Base-by-base conservation (phyloP, 2,329 filamentous ascomycete species). In the Phymatotrichopsis omnivora region DNA sequence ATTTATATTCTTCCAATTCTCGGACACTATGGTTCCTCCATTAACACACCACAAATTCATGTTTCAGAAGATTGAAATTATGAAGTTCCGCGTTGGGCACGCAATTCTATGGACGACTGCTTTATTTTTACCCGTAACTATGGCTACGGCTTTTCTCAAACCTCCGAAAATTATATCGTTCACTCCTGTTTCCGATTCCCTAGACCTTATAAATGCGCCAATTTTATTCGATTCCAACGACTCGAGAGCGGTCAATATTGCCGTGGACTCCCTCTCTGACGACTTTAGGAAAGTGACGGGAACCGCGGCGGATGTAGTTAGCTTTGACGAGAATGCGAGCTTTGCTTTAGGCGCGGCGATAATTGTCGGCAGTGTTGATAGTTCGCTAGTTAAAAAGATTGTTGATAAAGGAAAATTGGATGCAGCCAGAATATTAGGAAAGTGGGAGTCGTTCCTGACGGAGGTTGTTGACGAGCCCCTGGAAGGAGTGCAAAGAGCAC, bases 371-470 rank as follows among this genome's bases (percentile, higher is more conserved):
- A 83, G 78, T 0, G 67, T 84, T 34, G 76, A 75, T 4, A 72
- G 75, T 51, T 82, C 78, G 0, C 57, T 79, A 27, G 76, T 84
- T 39, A 72, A 80, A 56, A 60, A 62, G 6, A 65, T 84, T 37
- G 64, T 80, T 16, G 58, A 66, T 2, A 66, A 65, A 2, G 69
- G 70, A 2, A 72, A 74, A 52, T 61, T 85, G n/a, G 70, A 83
- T 45, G 68, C 74, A 1, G 68, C 67, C 5, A 62, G 64, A 0
- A 70, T 80, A 20, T 57, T 72, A 43, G 78, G 76, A 2, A 67
- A 76, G 51, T 85, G 80, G 80, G 81, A 85, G 59, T 71, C 78
- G 0, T 85, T 80, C 57, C 65, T 71, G 14, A 78, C 72, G 29
- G 64, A 70, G 31, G 58, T 83, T 3, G 67, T 83, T 2, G 61